These are phyloP conservation scores for Diospyros kaki DNA, from an alignment of 148 eudicot species.

Conservation along the genomic window DNA sequence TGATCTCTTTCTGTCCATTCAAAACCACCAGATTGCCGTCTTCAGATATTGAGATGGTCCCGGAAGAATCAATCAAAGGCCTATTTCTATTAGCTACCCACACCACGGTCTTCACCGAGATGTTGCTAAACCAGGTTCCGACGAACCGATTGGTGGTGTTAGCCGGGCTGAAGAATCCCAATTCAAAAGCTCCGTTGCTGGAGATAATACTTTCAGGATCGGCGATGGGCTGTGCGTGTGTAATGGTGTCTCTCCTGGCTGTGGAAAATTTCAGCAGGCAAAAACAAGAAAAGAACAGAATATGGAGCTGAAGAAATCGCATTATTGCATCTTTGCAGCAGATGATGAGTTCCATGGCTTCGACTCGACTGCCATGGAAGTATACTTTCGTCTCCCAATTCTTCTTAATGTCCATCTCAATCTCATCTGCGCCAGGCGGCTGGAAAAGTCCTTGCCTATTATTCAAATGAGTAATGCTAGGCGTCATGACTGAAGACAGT, in stretches of 20 bases:
- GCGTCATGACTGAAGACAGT: no score
- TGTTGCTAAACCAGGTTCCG: constrained; percentile 40
- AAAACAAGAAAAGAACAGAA: constrained; percentile 6
- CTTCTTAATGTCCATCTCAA: background rate
- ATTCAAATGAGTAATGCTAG: no score
- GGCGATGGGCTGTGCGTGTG: constrained; percentile 15
- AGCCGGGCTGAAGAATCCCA: constrained; percentile 42
- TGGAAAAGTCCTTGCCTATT: no score
- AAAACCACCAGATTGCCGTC: constrained; percentile 37
- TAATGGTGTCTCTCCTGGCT: constrained; percentile 17
- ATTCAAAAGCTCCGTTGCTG: constrained; percentile 21
- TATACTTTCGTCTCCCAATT: no score
- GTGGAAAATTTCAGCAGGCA: background rate
- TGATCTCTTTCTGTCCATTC: constrained; percentile 23
- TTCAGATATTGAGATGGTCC: constrained; percentile 23
- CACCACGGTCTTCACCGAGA: constrained; percentile 12
- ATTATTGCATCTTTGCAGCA: background rate
- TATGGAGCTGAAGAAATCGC: background rate
- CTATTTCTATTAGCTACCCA: constrained; percentile 46
- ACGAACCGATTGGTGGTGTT: constrained; percentile 34
- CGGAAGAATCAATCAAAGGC: constrained; percentile 39
- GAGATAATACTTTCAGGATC: constrained; percentile 34
- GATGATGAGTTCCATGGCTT: background rate
- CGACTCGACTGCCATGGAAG: no score
- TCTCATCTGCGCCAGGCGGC: no score